Conservation (phyloP, 140 eudicot species). For the Erigeron philadelphicus region DNA sequence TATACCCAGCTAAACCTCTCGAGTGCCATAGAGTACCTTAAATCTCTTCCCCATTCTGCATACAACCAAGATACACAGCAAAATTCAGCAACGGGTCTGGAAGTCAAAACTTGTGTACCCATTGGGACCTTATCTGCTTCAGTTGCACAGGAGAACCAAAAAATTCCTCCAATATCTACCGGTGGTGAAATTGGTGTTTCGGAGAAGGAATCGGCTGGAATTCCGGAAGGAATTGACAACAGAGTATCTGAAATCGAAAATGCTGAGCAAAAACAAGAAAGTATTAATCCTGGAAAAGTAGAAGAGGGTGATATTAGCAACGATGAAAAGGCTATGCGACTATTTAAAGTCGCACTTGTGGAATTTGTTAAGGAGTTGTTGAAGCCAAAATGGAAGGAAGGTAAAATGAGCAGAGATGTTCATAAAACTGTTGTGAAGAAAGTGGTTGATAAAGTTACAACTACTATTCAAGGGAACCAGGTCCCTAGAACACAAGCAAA, state of each 20-base stretch:
- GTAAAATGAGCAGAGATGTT: conserved; percentile 72
- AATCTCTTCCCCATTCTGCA: conserved; percentile 29
- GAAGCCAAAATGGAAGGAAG: conserved; percentile 92
- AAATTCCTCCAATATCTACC: not conserved
- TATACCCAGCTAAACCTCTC: conserved; percentile 26
- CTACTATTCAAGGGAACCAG: conserved; percentile 50
- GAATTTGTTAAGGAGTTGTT: conserved; percentile 77
- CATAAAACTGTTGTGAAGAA: conserved; percentile 79
- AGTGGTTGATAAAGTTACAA: conserved; percentile 68
- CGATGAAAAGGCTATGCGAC: conserved; percentile 67
- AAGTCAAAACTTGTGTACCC: conserved; percentile 19
- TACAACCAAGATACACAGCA: conserved; percentile 28
- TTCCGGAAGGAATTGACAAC: conserved; percentile 20
- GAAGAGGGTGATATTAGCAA: conserved; percentile 48
- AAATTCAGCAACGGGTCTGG: conserved; percentile 15
- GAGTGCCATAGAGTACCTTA: conserved; percentile 20
- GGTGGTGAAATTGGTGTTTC: conserved; percentile 15
- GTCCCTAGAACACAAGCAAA: conserved; percentile 65
- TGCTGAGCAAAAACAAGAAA: conserved; percentile 35
- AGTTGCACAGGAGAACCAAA: conserved; percentile 27
- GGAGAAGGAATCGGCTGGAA: conserved; percentile 25
- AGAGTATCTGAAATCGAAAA: conserved; percentile 29
- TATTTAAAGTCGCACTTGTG: conserved; percentile 60
- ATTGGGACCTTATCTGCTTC: conserved; percentile 18
- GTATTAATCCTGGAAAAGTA: conserved; percentile 27